phyloP scores from a whole-genome alignment of 352 stramenopile genomes.

The Globisporangium iwayamae region DNA sequence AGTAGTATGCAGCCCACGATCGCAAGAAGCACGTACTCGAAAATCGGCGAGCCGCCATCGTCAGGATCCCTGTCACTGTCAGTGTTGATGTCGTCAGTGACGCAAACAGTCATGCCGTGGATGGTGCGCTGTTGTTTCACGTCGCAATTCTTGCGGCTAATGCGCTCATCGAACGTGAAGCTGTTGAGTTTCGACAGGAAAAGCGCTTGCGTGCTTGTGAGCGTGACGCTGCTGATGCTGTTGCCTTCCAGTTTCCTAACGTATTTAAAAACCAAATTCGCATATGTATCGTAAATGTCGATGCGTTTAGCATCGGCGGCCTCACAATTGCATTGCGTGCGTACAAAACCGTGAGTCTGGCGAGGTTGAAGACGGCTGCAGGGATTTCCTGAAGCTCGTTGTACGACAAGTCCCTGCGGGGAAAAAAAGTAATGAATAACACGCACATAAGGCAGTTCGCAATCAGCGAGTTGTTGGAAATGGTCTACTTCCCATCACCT shows the following conservation, averaged over 20 bases:
- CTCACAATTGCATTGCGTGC: neutral
- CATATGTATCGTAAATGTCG: neutral
- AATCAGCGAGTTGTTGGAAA: too few relatives aligned
- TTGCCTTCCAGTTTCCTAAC: slow-evolving; percentile 4
- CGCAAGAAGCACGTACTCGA: neutral
- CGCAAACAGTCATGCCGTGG: neutral
- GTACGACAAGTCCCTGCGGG: neutral
- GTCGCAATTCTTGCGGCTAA: neutral
- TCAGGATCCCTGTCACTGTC: neutral
- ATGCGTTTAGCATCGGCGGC: neutral
- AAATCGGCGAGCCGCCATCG: neutral
- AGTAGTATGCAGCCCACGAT: neutral
- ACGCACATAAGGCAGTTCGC: too few relatives aligned
- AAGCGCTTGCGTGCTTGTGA: neutral
- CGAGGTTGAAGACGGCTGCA: slow-evolving; percentile 1
- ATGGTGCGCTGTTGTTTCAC: neutral
- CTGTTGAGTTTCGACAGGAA: slow-evolving; percentile 2
- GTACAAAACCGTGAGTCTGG: slow-evolving; percentile 3
- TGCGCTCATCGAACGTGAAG: slow-evolving; percentile 5
- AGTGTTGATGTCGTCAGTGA: neutral
- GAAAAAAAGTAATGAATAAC: too few relatives aligned
- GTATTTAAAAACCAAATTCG: neutral
- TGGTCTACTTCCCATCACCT: too few relatives aligned
- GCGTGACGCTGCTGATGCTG: neutral
- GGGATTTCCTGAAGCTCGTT: slow-evolving; percentile 4